Evolutionary conservation across 257 asterid species (phyloP).

Genomic region (Nicotiana benthamiana): DNA sequence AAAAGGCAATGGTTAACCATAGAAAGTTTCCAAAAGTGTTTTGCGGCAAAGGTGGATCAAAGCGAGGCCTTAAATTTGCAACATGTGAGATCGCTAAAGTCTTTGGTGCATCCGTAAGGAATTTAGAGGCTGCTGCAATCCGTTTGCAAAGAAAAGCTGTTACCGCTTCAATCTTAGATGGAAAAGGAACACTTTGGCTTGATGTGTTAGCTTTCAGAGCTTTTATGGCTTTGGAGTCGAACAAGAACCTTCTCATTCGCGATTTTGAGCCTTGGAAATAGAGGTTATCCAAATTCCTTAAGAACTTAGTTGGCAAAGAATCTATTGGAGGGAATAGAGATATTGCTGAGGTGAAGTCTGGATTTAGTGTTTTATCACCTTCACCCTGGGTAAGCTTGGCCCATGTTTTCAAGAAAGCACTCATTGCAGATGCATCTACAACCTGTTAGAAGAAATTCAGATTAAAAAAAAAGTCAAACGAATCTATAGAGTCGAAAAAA

Average conservation of each 20-base stretch:
- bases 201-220: slow-evolving; percentile 2
- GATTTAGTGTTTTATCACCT: background rate
- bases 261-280: slow-evolving; percentile 15
- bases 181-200: slow-evolving; percentile 3
- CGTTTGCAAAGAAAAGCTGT: slow-evolving; percentile 16
- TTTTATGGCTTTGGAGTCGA: slow-evolving; percentile 1
- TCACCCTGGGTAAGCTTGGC: background rate
- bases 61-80: slow-evolving; percentile 15
- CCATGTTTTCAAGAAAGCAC: slow-evolving; percentile 13
- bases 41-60: slow-evolving; percentile 8
- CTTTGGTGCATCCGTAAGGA: background rate
- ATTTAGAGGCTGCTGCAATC: background rate
- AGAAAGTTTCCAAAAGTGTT: slow-evolving; percentile 12
- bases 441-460: background rate
- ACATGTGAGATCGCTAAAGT: slow-evolving; percentile 21
- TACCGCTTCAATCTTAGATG: slow-evolving; percentile 17
- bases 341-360: slow-evolving; percentile 9
- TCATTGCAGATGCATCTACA: slow-evolving; percentile 9
- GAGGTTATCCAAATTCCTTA: background rate
- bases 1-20: slow-evolving; percentile 13
- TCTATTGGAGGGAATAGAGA: slow-evolving; percentile 10
- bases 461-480: no score
- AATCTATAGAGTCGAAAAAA: no score
- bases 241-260: slow-evolving; percentile 18
- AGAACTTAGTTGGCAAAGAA: slow-evolving; percentile 12